Evolutionary conservation across 495 filamentous ascomycete genomes (phyloP).

Genomic region (Podospora comata): DNA sequence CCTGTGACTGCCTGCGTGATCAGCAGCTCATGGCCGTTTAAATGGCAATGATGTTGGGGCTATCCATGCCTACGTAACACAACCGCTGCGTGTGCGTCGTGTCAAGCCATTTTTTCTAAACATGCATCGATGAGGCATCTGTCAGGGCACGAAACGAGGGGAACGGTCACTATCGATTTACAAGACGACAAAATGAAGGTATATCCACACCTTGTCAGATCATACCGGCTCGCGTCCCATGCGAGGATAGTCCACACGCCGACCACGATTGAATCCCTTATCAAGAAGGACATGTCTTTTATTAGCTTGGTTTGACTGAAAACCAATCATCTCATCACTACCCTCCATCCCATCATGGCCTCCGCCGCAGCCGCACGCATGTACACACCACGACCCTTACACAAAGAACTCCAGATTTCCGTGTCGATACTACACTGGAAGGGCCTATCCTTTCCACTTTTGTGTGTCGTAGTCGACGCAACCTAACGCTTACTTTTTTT

Average conservation of each 20-base stretch:
- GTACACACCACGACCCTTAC: neutral
- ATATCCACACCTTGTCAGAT: neutral
- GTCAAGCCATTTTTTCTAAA: slow-evolving; percentile 1
- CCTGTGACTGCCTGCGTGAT: neutral
- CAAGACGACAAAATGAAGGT: neutral
- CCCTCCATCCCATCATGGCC: neutral
- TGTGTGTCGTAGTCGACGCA: neutral
- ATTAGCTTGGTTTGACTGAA: neutral
- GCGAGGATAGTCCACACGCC: neutral
- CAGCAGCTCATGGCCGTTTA: slow-evolving; percentile 6
- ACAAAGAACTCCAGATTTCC: neutral
- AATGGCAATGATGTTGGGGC: neutral
- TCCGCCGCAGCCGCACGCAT: neutral
- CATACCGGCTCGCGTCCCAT: neutral
- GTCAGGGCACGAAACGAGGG: slow-evolving; percentile 1
- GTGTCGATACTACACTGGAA: neutral
- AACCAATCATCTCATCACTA: neutral
- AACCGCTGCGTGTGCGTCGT: neutral
- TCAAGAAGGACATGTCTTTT: neutral
- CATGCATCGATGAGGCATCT: slow-evolving; percentile 5
- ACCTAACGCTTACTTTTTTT: neutral
- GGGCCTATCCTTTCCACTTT: neutral
- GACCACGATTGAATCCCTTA: neutral
- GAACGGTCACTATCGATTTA: neutral
- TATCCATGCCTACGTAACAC: slow-evolving; percentile 8